Percentiles rank a stretch among this genome's conserved stretches.
Conservation (phyloP, 164 flowering plant genomes). For the Stephania yunnanensis region DNA sequence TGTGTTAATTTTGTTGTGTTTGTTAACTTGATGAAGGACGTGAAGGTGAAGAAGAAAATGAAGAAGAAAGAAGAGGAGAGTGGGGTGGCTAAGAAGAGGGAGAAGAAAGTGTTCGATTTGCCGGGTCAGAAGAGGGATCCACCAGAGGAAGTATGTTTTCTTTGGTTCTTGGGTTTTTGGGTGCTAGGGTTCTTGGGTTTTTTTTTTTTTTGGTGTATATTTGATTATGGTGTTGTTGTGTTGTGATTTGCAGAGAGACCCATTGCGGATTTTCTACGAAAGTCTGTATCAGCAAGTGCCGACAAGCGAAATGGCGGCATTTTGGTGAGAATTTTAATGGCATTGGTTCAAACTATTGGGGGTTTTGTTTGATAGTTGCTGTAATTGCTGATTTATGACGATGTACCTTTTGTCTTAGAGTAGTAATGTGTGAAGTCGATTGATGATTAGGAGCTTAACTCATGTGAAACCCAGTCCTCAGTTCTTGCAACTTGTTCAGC, state of each 20-base stretch:
- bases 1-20: conserved; percentile 4
- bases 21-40: conserved; percentile 13
- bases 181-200: neutral
- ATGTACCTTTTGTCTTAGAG: neutral
- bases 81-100: conserved; percentile 40
- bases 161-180: neutral
- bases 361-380: neutral
- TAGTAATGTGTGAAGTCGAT: neutral
- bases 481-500: neutral
- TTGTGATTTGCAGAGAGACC: conserved; percentile 74
- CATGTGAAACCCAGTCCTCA: neutral
- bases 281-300: conserved; percentile 66
- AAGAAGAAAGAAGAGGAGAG: conserved; percentile 22
- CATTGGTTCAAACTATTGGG: neutral
- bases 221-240: conserved; percentile 9
- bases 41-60: conserved; percentile 24
- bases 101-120: conserved; percentile 72
- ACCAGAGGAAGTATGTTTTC: conserved; percentile 65
- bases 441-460: neutral
- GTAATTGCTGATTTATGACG: neutral
- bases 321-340: conserved; percentile 50
- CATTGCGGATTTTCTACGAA: conserved; percentile 86
- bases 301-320: conserved; percentile 79
- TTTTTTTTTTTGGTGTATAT: neutral
- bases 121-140: conserved; percentile 96